Base-by-base conservation (phyloP, 768 basidiomycete species). In the Porpolomopsis calyptriformis region DNA sequence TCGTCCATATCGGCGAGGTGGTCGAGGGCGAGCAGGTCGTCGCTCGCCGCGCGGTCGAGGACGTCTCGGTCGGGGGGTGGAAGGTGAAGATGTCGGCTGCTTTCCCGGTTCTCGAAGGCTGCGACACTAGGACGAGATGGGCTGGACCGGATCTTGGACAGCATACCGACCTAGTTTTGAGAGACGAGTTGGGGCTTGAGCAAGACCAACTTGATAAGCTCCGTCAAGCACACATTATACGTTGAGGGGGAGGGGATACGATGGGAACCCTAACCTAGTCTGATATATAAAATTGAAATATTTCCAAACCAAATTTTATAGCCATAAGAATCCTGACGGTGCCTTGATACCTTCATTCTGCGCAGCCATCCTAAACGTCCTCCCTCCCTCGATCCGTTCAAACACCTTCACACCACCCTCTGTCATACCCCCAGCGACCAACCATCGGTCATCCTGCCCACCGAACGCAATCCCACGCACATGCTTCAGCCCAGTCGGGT, bases 101-200 rank as follows among this genome's bases (percentile, higher is more conserved):
- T 22, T 78, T 78, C 50, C 82, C 82, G 5, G 59, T 77, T 43
- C 57, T 85, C 44, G 73, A 81, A 48, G 79, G 77, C 11, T 73
- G 73, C 22, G 69, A 78, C 35, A 61, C 73, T 4, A 66, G 66
- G 52, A 79, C 81, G 1, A 71, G 67, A 50, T 84, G 80, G 80
- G 81, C 80, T 22, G 82, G 81, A 0, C 82, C 81, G 1, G 68
- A 80, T 49, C 62, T 84, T n/a, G 82, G 82, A 3, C 59, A 64
- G 43, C 77, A 78, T 55, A 79, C 77, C 0, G 66, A 73, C 14
- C 66, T 72, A 35, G 67, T 78, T 16, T 53, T 79, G 48, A 14
- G 7, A 7, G 29, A 14, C 7, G 29, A 31, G 14, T 31, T 31
- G 14, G 29, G 29, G 7, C 14, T 31, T 7, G 14, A 7, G 29